A percentile compares a stretch with the other conserved stretches of the same genome.
Evolutionary conservation across 2,329 filamentous ascomycete species (phyloP).

Genomic region (Fusarium sp.): DNA sequence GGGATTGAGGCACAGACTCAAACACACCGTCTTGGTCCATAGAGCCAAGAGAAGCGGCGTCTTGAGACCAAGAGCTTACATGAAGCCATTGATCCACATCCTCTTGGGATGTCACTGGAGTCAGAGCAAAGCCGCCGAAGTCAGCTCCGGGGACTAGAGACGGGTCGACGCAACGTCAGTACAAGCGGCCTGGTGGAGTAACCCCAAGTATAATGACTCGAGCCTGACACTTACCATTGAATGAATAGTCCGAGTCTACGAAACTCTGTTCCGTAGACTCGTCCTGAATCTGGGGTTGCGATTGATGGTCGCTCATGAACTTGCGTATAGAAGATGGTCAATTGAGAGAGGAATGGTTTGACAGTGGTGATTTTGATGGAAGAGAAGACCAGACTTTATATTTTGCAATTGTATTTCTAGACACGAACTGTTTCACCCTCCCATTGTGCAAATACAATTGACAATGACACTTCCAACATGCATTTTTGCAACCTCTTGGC

Average conservation of each 20-base stretch:
- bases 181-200: slow-evolving; percentile 12
- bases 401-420: not conserved
- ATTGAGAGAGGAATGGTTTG: slow-evolving; percentile 3
- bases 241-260: slow-evolving; percentile 33
- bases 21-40: slow-evolving; percentile 2
- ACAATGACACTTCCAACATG: slow-evolving; percentile 8
- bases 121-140: slow-evolving; percentile 1
- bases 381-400: slow-evolving; percentile 20
- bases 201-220: slow-evolving; percentile 22
- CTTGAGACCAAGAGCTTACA: not conserved
- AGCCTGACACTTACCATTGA: slow-evolving; percentile 26
- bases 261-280: slow-evolving; percentile 29
- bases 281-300: slow-evolving; percentile 13
- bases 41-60: slow-evolving; percentile 9
- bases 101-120: slow-evolving; percentile 3
- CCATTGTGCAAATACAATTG: slow-evolving; percentile 1
- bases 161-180: slow-evolving; percentile 15
- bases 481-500: slow-evolving; percentile 10
- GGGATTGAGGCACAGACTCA: not conserved
- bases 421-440: slow-evolving; percentile 2
- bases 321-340: not conserved
- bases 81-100: slow-evolving; percentile 21
- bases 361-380: not conserved
- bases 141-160: slow-evolving; percentile 15
- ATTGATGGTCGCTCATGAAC: slow-evolving; percentile 25